These are phyloP conservation scores for Talaromyces sp. DNA, from an alignment of 2,329 filamentous ascomycete genomes.

Conservation along the genomic window DNA sequence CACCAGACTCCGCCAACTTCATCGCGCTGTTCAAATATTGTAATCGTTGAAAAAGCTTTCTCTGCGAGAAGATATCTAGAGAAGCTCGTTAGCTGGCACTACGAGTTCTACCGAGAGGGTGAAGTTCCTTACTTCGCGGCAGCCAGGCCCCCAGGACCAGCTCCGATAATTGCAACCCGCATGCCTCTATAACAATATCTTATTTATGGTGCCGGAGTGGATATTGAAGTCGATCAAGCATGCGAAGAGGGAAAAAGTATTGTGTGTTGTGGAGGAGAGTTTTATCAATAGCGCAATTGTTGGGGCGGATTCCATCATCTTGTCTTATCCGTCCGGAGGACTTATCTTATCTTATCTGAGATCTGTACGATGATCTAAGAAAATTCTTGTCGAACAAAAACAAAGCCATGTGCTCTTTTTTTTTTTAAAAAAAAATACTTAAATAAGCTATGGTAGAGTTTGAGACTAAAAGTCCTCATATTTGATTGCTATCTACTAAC, in stretches of 20 bases:
- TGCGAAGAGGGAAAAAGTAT: background rate
- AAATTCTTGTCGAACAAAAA: background rate
- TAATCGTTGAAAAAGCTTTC: slow-evolving; percentile 65
- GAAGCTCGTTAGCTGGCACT: background rate
- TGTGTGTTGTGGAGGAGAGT: background rate
- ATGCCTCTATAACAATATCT: background rate
- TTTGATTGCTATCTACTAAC: background rate
- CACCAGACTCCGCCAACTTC: slow-evolving; percentile 83
- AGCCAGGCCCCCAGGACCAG: slow-evolving; percentile 12
- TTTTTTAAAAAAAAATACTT: no score
- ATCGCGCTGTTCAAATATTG: slow-evolving; percentile 76
- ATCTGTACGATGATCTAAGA: background rate
- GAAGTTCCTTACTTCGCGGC: slow-evolving; percentile 10
- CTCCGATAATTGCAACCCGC: slow-evolving; percentile 15
- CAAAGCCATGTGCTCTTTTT: background rate
- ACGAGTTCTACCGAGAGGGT: background rate
- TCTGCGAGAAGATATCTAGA: slow-evolving; percentile 67
- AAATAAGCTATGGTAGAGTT: no score
- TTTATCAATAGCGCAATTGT: background rate
- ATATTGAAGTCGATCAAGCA: background rate
- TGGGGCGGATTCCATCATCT: background rate
- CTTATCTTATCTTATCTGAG: background rate
- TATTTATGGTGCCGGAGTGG: background rate
- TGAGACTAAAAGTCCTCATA: background rate
- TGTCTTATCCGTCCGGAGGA: background rate